phyloP scores from a whole-genome alignment of 2,329 filamentous ascomycete species.

The Aspergillus vadensis region DNA sequence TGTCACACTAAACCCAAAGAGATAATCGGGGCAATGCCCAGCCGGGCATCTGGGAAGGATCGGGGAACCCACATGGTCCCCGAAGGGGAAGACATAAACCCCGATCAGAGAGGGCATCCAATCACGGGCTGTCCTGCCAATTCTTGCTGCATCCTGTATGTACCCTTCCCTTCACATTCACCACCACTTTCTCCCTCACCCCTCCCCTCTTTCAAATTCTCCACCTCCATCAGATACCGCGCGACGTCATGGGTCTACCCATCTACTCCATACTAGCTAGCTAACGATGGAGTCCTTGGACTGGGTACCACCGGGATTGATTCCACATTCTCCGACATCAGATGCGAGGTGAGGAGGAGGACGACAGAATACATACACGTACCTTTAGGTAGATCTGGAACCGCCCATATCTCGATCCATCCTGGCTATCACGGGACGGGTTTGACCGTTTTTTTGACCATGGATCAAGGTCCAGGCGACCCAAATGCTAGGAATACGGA shows the following conservation, averaged over 20 bases:
- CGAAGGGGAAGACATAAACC: conserved; percentile 20
- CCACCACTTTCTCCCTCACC: no score
- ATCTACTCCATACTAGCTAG: no score
- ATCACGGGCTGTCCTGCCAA: conserved; percentile 7
- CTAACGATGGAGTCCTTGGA: no score
- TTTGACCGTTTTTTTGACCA: conserved; percentile 15
- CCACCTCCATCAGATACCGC: background rate
- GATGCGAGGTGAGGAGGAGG: background rate
- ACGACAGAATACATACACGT: background rate
- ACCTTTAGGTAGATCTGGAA: background rate
- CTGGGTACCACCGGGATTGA: background rate
- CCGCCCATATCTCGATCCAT: conserved; percentile 8
- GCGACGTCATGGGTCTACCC: background rate
- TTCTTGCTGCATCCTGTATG: no score
- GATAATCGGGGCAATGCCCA: conserved; percentile 7
- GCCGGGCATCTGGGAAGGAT: conserved; percentile 17
- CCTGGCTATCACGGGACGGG: conserved; percentile 9
- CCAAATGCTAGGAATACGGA: background rate
- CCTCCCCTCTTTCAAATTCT: no score
- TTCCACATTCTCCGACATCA: background rate
- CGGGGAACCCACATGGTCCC: conserved; percentile 27
- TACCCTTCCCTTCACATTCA: no score
- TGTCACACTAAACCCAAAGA: conserved; percentile 9
- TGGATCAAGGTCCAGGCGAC: conserved; percentile 3
- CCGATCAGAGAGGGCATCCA: conserved; percentile 22